Percentiles rank a stretch among this genome's conserved stretches.
Conservation (phyloP, 2,329 filamentous ascomycete species). For the Penicillium olsonii region DNA sequence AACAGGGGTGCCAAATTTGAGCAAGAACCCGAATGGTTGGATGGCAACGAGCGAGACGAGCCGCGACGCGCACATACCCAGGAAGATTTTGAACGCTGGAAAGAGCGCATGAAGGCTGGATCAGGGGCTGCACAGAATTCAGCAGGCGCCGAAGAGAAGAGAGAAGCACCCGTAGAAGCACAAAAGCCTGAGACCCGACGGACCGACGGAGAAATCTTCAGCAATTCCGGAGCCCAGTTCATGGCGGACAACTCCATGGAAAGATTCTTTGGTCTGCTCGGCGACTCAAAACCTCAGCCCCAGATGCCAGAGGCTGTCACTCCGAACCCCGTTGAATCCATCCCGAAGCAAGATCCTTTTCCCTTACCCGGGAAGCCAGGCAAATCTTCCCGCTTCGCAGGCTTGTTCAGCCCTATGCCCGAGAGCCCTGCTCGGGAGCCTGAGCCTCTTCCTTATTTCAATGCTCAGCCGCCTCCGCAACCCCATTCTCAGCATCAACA, state of each 20-base stretch:
- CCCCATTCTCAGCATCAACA: conserved; percentile 12
- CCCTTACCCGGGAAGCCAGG: conserved; percentile 53
- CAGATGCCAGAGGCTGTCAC: conserved; percentile 42
- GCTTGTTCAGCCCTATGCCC: conserved; percentile 67
- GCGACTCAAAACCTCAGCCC: conserved; percentile 48
- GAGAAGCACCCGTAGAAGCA: conserved; percentile 34
- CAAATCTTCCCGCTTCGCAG: conserved; percentile 83
- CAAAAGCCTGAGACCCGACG: conserved; percentile 43
- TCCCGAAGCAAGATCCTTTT: conserved; percentile 42
- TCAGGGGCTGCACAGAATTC: conserved; percentile 38
- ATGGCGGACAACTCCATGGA: conserved; percentile 69
- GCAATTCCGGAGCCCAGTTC: conserved; percentile 60
- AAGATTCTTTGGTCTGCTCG: conserved; percentile 71
- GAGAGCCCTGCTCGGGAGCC: conserved; percentile 53
- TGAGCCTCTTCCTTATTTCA: conserved; percentile 27
- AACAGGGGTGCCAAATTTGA: conserved; percentile 60
- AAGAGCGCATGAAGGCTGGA: conserved; percentile 81
- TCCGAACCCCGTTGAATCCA: conserved; percentile 41
- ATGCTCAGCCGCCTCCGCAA: conserved; percentile 8
- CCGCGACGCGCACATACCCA: conserved; percentile 73
- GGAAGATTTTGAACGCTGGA: conserved; percentile 93
- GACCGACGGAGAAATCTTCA: conserved; percentile 53
- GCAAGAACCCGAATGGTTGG: conserved; percentile 89
- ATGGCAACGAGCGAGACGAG: conserved; percentile 67
- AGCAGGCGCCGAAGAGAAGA: conserved; percentile 46